Base-by-base conservation (phyloP, 2,329 filamentous ascomycete genomes). In the Venturia pyrina region DNA sequence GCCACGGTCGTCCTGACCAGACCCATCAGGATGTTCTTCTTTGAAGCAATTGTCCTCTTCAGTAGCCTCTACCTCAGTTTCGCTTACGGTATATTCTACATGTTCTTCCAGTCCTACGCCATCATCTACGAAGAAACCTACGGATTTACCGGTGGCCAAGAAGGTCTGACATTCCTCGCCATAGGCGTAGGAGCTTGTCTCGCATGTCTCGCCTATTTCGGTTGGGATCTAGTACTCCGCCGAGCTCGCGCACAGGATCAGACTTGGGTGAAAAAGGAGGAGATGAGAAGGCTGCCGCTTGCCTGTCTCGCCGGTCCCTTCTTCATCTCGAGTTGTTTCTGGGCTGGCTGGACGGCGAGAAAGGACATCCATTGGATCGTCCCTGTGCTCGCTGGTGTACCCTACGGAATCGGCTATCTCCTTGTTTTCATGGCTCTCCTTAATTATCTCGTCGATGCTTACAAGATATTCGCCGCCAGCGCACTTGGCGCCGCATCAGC, bases 401-500 rank as follows among this genome's bases (percentile, higher is more conserved):
- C 78, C 0, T 81, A 79, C 64, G 79, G 79, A 19, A 75, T 80
- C 66, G 78, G 79, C 0, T 81, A 78, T 67, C 68, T 82, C 71
- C 76, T 80, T 43, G 75, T 82, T 68, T 78, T 85, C 78, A 77
- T 81, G 81, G 72, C 80, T 69, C 70, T 79, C 37, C 71, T 85
- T 76, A 88, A 90, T 70, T 89, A 91, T 74, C 75, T 82, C 21
- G 79, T 81, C 41, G 80, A 83, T 66, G 88, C 89, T 28, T 93
- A 93, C 75, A 88, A 89, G 65, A 76, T 85, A 34, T 91, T 90
- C 73, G 89, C 89, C 34, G 89, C 89, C 60, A 87, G 83, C 66
- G 91, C 91, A 4, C 81, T 96, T 75, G 91, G 92, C 15, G 91
- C 91, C 57, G 95, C 96, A 72, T 89, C 88, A 60, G 90, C 95